Conservation (phyloP, 2,329 filamentous ascomycete species). For the Erysiphe neolycopersici region DNA sequence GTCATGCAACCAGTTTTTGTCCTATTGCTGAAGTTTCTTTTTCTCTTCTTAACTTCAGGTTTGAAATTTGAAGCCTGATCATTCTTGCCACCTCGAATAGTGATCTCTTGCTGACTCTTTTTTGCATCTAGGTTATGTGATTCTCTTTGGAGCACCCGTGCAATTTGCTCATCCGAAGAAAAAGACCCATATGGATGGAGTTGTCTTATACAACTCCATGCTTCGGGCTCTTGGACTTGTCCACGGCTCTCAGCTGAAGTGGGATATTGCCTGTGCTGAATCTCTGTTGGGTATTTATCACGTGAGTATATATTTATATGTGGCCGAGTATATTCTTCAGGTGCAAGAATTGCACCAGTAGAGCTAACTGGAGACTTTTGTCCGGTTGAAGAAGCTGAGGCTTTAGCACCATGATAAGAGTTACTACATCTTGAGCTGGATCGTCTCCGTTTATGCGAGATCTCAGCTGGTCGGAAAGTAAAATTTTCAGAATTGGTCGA, state of each 20-base stretch:
- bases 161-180: constrained; percentile 22
- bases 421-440: constrained; percentile 19
- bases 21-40: constrained; percentile 72
- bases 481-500: constrained; percentile 8
- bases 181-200: constrained; percentile 19
- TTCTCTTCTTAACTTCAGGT: constrained; percentile 39
- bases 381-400: constrained; percentile 13
- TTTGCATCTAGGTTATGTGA: constrained; percentile 16
- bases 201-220: constrained; percentile 9
- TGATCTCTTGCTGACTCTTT: constrained; percentile 13
- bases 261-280: constrained; percentile 9
- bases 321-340: constrained; percentile 21
- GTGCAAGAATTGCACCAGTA: constrained; percentile 9
- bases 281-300: constrained; percentile 6
- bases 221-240: constrained; percentile 4
- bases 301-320: constrained; percentile 16
- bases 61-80: constrained; percentile 13
- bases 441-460: constrained; percentile 38
- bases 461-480: constrained; percentile 13
- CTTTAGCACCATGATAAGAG: constrained; percentile 15
- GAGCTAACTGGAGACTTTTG: constrained; percentile 11
- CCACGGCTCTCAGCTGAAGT: constrained; percentile 8
- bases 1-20: constrained; percentile 93
- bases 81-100: constrained; percentile 14
- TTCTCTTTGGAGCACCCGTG: constrained; percentile 24